Evolutionary conservation across 176 grass and related monocot genomes (phyloP).

Genomic region (Cenchrus fungigraminus): DNA sequence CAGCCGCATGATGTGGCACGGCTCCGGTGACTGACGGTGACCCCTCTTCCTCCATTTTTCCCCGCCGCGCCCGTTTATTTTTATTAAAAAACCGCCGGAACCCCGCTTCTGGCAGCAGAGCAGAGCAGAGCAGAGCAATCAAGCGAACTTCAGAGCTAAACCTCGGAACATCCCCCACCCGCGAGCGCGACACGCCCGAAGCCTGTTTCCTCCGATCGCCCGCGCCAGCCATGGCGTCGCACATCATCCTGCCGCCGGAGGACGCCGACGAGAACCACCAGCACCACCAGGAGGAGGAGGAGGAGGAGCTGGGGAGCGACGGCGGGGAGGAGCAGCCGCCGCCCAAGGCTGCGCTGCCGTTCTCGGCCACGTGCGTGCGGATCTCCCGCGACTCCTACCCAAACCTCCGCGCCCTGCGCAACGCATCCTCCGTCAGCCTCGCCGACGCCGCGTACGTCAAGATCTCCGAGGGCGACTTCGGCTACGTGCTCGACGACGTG

Average conservation of each 20-base stretch:
- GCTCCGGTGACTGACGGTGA: neutral
- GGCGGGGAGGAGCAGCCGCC: neutral
- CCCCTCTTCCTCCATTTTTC: no score
- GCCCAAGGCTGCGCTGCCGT: conserved; percentile 47
- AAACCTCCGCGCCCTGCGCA: conserved; percentile 71
- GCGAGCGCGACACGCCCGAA: conserved; percentile 27
- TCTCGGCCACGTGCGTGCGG: conserved; percentile 80
- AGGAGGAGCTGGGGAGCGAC: conserved; percentile 13
- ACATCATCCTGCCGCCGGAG: conserved; percentile 63
- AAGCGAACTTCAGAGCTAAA: neutral
- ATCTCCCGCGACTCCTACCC: conserved; percentile 90
- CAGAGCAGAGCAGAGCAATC: neutral
- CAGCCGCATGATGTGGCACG: neutral
- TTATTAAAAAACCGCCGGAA: conserved; percentile 22
- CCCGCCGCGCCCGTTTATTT: neutral
- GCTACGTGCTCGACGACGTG: conserved; percentile 92
- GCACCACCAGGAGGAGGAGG: neutral
- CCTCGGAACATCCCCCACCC: neutral
- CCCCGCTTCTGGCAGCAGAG: conserved; percentile 10
- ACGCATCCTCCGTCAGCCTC: conserved; percentile 51
- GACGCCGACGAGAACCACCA: conserved; percentile 34
- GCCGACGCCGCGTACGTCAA: conserved; percentile 58
- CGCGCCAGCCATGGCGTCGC: conserved; percentile 45
- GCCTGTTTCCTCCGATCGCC: neutral
- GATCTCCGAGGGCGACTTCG: conserved; percentile 71